phyloP scores from a whole-genome alignment of 106 monocot genomes.

The Ottelia alismoides region DNA sequence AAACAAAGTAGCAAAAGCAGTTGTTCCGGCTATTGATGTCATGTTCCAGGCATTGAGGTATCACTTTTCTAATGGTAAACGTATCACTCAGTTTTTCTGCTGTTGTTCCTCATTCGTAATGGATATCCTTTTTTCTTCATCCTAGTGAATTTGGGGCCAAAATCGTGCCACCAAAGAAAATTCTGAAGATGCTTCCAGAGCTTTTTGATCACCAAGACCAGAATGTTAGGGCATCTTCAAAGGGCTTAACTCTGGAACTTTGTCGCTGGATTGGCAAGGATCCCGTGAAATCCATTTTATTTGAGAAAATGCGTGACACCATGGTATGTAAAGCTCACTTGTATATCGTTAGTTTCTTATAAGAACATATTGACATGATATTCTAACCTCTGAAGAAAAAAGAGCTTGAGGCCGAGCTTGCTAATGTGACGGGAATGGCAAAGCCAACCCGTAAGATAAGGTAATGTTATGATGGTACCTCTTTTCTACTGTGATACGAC shows the following conservation, averaged over 20 bases:
- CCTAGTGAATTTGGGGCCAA: constrained; percentile 95
- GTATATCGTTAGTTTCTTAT: constrained; percentile 1
- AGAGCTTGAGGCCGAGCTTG: constrained; percentile 94
- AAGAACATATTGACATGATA: constrained; percentile 3
- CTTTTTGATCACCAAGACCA: constrained; percentile 99
- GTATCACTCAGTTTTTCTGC: neutral
- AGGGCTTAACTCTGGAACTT: constrained; percentile 90
- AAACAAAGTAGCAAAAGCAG: constrained; percentile 98
- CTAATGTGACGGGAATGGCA: constrained; percentile 69
- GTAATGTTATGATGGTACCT: constrained; percentile 11
- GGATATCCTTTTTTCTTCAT: neutral
- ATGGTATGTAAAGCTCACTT: constrained; percentile 90
- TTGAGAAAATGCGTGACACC: constrained; percentile 99
- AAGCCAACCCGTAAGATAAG: constrained; percentile 96
- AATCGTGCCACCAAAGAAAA: constrained; percentile 85
- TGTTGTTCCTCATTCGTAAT: neutral
- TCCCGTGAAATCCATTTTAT: constrained; percentile 87
- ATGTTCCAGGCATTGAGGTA: constrained; percentile 99
- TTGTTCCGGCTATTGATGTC: constrained; percentile 98
- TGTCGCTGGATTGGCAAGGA: constrained; percentile 99
- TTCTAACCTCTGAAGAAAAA: constrained; percentile 66
- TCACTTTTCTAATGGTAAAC: neutral
- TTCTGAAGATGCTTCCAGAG: constrained; percentile 97
- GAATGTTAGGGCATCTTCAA: constrained; percentile 90
- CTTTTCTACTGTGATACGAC: neutral